phyloP scores from a whole-genome alignment of 1,284 basidiomycete genomes.

The Leccinum ponderosum region DNA sequence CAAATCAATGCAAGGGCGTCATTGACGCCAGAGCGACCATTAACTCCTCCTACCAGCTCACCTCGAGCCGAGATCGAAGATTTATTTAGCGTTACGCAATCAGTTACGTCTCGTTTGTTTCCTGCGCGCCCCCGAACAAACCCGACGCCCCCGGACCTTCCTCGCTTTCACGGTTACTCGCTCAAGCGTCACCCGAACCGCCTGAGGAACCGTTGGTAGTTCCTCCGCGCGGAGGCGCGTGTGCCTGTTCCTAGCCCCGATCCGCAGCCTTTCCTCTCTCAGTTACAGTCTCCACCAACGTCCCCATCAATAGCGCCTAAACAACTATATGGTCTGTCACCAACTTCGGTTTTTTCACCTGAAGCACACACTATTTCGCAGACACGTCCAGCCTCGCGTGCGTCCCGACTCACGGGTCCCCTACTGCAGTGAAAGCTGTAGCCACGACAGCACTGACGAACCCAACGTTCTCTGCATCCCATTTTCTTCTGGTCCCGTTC shows the following conservation, averaged over 20 bases:
- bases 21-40: conserved; percentile 33
- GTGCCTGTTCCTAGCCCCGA: conserved; percentile 3
- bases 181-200: conserved; percentile 58
- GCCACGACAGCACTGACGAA: conserved; percentile 71
- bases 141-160: conserved; percentile 70
- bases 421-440: conserved; percentile 50
- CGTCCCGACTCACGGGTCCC: conserved; percentile 54
- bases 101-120: conserved; percentile 64
- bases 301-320: conserved; percentile 39
- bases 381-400: conserved; percentile 58
- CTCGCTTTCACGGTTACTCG: conserved; percentile 73
- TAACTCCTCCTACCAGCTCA: conserved; percentile 42
- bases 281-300: conserved; percentile 26
- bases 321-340: conserved; percentile 17
- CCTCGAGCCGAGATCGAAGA: conserved; percentile 70
- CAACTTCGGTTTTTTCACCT: conserved; percentile 32
- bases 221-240: conserved; percentile 20
- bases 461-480: conserved; percentile 42
- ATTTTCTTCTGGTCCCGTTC: conserved; percentile 42
- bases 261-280: background rate
- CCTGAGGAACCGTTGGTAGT: conserved; percentile 31
- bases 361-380: conserved; percentile 20
- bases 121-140: conserved; percentile 60
- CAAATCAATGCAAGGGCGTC: conserved; percentile 32
- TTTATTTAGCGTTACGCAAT: conserved; percentile 59